A percentile compares a stretch with the other conserved stretches of the same genome.
Evolutionary conservation across 805 yeast genomes (phyloP).

Genomic region (Candida mattraensis): DNA sequence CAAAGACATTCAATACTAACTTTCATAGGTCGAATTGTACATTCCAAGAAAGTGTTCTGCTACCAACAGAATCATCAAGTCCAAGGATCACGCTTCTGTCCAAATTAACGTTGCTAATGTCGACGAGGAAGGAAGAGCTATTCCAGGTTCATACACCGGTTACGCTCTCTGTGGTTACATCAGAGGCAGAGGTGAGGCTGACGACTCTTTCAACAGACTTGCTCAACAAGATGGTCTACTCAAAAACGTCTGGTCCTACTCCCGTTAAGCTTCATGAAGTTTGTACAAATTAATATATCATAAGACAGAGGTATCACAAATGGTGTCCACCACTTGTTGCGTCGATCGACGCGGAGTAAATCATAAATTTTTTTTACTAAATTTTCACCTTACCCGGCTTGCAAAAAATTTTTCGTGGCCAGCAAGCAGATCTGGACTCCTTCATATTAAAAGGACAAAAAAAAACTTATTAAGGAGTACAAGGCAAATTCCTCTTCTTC

Average conservation of each 20-base stretch:
- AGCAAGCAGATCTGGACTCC: conserved; percentile 10
- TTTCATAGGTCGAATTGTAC: conserved; percentile 93
- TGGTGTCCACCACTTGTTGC: neutral
- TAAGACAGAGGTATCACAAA: conserved; percentile 11
- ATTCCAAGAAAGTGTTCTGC: conserved; percentile 99
- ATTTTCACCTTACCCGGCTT: conserved; percentile 9
- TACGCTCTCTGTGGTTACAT: conserved; percentile 97
- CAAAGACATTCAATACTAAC: conserved; percentile 20
- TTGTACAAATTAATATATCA: conserved; percentile 7
- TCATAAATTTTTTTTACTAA: neutral
- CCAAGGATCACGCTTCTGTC: conserved; percentile 99
- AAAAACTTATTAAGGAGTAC: conserved; percentile 14
- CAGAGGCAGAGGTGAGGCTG: conserved; percentile 99
- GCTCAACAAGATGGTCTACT: conserved; percentile 98
- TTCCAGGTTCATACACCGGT: conserved; percentile 87
- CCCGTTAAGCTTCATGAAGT: conserved; percentile 61
- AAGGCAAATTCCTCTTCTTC: too few relatives aligned
- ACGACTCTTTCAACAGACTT: conserved; percentile 98
- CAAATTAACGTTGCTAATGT: conserved; percentile 99
- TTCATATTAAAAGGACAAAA: conserved; percentile 6
- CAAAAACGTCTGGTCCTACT: conserved; percentile 93
- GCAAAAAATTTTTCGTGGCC: conserved; percentile 11
- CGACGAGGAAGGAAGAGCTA: conserved; percentile 93
- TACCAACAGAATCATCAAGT: conserved; percentile 99
- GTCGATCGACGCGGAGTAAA: neutral